These are phyloP conservation scores for Candida koratica DNA, from an alignment of 805 yeast species.

Conservation along the genomic window DNA sequence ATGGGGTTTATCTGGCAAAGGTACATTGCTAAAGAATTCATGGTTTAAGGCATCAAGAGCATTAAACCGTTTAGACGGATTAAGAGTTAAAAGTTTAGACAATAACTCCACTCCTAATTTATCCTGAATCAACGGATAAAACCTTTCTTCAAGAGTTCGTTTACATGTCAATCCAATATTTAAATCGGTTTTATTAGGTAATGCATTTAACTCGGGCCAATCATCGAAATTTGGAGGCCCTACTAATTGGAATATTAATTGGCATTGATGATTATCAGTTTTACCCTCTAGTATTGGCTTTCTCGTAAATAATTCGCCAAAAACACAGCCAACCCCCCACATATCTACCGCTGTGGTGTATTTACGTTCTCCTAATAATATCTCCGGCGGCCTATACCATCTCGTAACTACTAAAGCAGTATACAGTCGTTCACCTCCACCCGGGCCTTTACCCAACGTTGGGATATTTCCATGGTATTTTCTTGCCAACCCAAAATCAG, in stretches of 20 bases:
- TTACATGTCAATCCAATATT: constrained; percentile 43
- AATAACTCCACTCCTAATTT: constrained; percentile 53
- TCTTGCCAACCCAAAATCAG: constrained; percentile 94
- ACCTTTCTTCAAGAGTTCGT: constrained; percentile 48
- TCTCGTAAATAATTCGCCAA: constrained; percentile 81
- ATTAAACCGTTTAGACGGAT: constrained; percentile 71
- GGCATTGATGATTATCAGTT: constrained; percentile 85
- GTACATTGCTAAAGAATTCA: constrained; percentile 62
- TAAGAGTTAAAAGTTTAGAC: constrained; percentile 56
- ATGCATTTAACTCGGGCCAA: constrained; percentile 58
- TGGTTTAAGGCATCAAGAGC: constrained; percentile 76
- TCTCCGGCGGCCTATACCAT: constrained; percentile 97
- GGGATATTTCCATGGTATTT: constrained; percentile 62
- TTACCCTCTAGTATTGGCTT: constrained; percentile 83
- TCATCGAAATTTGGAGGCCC: constrained; percentile 68
- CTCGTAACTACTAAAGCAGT: constrained; percentile 82
- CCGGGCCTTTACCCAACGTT: constrained; percentile 47
- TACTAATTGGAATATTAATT: constrained; percentile 69
- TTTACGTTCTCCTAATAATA: constrained; percentile 75
- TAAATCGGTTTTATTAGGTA: constrained; percentile 53
- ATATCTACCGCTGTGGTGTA: constrained; percentile 95
- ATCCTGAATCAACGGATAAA: constrained; percentile 39
- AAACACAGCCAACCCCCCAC: constrained; percentile 97
- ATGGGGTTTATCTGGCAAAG: constrained; percentile 53
- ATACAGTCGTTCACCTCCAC: constrained; percentile 51